Evolutionary conservation across 208 protist genomes (phyloP).

Genomic region (Trypanosoma rangeli): DNA sequence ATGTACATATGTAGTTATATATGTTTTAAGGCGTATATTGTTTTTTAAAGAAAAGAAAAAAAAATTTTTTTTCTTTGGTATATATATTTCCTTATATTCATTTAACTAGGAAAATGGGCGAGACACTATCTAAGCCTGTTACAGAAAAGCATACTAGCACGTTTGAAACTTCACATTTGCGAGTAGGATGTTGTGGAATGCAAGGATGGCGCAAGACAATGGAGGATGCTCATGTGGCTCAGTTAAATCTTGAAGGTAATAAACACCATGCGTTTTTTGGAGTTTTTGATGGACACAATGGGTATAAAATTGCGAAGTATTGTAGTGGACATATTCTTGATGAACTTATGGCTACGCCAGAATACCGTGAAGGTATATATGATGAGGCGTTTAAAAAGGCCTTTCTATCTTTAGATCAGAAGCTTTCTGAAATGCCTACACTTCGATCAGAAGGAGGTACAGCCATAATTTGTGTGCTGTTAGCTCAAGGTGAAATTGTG

Average conservation of each 20-base stretch:
- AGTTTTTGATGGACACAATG: slow-evolving; percentile 92
- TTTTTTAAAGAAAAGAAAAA: too few species aligned
- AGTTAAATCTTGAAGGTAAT: slow-evolving; percentile 76
- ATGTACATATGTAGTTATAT: slow-evolving; percentile 15
- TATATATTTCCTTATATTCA: slow-evolving; percentile 1
- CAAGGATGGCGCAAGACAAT: slow-evolving; percentile 91
- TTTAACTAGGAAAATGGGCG: slow-evolving; percentile 54
- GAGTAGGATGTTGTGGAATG: slow-evolving; percentile 89
- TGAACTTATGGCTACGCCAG: slow-evolving; percentile 51
- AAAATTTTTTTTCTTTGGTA: slow-evolving; percentile 21
- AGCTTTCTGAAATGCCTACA: slow-evolving; percentile 38
- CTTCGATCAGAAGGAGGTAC: slow-evolving; percentile 70
- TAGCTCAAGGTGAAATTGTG: slow-evolving; percentile 62
- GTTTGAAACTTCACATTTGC: slow-evolving; percentile 82
- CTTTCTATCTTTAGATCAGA: slow-evolving; percentile 66
- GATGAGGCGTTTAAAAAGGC: slow-evolving; percentile 62
- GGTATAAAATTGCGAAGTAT: slow-evolving; percentile 76
- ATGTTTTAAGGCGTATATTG: slow-evolving; percentile 15
- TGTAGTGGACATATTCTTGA: slow-evolving; percentile 78
- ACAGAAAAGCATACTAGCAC: slow-evolving; percentile 90
- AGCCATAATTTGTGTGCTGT: slow-evolving; percentile 78
- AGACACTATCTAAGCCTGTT: slow-evolving; percentile 88
- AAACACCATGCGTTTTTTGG: slow-evolving; percentile 79
- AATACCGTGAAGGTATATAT: slow-evolving; percentile 28
- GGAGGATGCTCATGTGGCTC: slow-evolving; percentile 90